Conservation (phyloP, 257 asterid genomes). For the Solanum sitiens region DNA sequence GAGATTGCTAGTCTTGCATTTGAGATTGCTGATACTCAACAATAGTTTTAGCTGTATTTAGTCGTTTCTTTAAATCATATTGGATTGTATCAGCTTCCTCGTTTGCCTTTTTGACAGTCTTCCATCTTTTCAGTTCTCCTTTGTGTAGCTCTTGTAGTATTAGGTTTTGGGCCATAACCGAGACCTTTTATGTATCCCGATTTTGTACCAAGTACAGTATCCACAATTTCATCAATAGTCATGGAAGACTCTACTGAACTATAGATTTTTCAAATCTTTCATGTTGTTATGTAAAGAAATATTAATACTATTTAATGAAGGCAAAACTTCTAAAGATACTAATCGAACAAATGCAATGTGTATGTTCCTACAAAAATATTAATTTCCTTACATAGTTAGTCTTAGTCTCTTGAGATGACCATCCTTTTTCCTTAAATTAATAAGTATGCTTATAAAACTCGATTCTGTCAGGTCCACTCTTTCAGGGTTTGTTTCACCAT, state of each 20-base stretch:
- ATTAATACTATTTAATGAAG: too few species aligned
- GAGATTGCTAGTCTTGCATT: not conserved
- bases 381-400: not conserved
- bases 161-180: too few species aligned
- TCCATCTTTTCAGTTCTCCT: not conserved
- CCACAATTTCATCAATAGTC: not conserved
- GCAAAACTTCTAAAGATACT: too few species aligned
- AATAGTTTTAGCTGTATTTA: not conserved
- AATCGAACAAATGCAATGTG: not conserved
- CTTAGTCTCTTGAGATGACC: not conserved
- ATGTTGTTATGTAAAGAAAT: not conserved
- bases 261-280: not conserved
- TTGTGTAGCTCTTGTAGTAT: not conserved
- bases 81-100: too few species aligned
- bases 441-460: not conserved
- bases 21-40: not conserved
- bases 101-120: too few species aligned
- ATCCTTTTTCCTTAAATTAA: not conserved
- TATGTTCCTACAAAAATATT: not conserved
- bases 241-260: not conserved
- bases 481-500: not conserved
- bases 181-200: too few species aligned
- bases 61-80: not conserved
- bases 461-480: not conserved
- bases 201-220: not conserved